Conservation (phyloP, 2,329 filamentous ascomycete species). For the Fusarium lyarnte region DNA sequence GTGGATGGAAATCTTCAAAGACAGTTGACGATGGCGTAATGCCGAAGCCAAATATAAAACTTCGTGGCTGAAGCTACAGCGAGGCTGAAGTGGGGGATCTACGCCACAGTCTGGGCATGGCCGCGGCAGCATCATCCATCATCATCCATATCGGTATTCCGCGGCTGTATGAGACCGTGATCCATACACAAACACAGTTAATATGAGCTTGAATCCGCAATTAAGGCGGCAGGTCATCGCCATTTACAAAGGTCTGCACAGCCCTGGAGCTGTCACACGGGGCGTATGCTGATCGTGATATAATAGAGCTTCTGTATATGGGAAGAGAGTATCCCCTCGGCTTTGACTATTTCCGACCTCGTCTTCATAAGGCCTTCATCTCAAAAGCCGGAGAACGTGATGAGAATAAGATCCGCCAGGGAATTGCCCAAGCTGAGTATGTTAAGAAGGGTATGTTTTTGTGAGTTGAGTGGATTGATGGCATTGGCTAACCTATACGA, state of each 20-base stretch:
- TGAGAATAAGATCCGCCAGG: conserved; percentile 78
- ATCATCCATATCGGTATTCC: conserved; percentile 6
- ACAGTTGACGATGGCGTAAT: not conserved
- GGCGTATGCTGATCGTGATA: not conserved
- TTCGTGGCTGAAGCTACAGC: conserved; percentile 33
- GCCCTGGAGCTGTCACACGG: not conserved
- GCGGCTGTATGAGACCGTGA: not conserved
- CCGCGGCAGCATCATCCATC: conserved; percentile 23
- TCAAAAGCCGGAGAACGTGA: conserved; percentile 76
- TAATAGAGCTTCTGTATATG: conserved; percentile 80
- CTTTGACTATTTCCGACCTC: conserved; percentile 79
- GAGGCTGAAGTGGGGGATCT: conserved; percentile 24
- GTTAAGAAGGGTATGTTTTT: conserved; percentile 82
- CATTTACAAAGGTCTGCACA: conserved; percentile 81
- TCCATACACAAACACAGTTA: conserved; percentile 3
- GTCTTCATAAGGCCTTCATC: conserved; percentile 86
- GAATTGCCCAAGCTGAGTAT: conserved; percentile 82
- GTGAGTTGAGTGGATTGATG: no score
- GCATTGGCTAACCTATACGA: conserved; percentile 1
- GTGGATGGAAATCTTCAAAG: not conserved
- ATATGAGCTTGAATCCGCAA: conserved; percentile 56
- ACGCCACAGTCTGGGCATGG: conserved; percentile 26
- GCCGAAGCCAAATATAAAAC: not conserved
- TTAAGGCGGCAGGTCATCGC: conserved; percentile 82
- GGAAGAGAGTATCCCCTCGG: conserved; percentile 89